Conservation (phyloP, 441 rosid species). For the Cnidoscolus chayamansa region DNA sequence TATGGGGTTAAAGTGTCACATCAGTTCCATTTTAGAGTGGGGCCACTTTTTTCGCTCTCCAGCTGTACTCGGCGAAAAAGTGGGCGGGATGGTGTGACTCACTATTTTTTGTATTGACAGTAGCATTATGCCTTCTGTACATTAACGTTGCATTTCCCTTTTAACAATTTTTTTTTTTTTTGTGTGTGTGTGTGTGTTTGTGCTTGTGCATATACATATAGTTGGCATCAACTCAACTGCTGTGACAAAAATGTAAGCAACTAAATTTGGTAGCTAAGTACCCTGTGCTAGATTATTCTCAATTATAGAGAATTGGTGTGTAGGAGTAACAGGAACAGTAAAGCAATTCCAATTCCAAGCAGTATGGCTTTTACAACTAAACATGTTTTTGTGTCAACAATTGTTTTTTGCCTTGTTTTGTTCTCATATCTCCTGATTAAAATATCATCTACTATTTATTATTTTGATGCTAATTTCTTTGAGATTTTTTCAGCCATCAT, state of each 20-base stretch:
- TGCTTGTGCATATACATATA: too few species aligned
- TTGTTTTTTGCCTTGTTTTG: neutral
- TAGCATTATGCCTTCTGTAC: neutral
- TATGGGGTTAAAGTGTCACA: neutral
- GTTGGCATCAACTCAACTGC: too few species aligned
- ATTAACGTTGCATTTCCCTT: too few species aligned
- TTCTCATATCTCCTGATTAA: neutral
- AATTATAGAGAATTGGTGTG: too few species aligned
- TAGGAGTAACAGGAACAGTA: too few species aligned
- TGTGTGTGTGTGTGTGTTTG: too few species aligned
- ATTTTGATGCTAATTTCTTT: neutral
- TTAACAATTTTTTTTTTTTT: too few species aligned
- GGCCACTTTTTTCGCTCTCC: neutral
- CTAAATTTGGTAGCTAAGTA: too few species aligned
- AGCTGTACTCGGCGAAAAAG: neutral
- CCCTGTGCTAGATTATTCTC: too few species aligned
- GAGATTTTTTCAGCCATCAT: neutral
- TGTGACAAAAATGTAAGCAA: too few species aligned
- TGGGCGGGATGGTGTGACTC: neutral
- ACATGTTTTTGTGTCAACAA: neutral
- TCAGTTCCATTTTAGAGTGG: neutral
- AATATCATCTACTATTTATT: too few species aligned
- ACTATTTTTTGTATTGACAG: neutral
- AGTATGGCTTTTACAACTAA: neutral
- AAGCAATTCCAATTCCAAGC: neutral